These are phyloP conservation scores for Pelargonium cotyledonis DNA, from an alignment of 441 rosid species.

Conservation along the genomic window DNA sequence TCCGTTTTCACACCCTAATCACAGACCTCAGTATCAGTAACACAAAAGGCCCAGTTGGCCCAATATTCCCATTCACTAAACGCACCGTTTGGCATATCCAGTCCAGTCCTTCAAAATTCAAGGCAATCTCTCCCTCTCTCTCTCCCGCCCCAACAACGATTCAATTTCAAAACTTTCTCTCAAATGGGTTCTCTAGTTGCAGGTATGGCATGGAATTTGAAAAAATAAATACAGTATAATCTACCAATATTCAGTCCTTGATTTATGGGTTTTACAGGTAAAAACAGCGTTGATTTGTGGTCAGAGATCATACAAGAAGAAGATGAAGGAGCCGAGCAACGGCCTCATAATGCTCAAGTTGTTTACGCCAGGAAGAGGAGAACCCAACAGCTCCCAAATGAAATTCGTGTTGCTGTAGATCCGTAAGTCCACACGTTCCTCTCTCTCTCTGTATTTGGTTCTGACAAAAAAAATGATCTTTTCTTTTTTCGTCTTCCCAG, in stretches of 20 bases:
- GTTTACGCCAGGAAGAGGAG: background rate
- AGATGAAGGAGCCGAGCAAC: slow-evolving; percentile 1
- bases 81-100: no score
- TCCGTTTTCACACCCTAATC: no score
- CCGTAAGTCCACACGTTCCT: background rate
- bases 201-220: background rate
- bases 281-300: slow-evolving; percentile 1
- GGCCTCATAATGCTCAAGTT: background rate
- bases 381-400: background rate
- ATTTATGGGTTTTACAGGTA: slow-evolving; percentile 1
- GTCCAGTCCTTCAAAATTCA: background rate
- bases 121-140: background rate
- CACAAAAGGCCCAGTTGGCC: no score
- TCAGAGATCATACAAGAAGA: background rate
- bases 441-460: background rate
- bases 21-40: no score
- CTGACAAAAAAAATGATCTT: background rate
- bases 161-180: background rate
- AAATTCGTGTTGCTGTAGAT: background rate
- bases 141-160: slow-evolving; percentile 4
- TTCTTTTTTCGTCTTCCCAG: slow-evolving; percentile 15
- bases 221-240: background rate
- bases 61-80: no score
- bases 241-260: background rate
- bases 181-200: slow-evolving; percentile 6